Evolutionary conservation across 345 rosid genomes (phyloP).

Genomic region (Jatropha curcas): DNA sequence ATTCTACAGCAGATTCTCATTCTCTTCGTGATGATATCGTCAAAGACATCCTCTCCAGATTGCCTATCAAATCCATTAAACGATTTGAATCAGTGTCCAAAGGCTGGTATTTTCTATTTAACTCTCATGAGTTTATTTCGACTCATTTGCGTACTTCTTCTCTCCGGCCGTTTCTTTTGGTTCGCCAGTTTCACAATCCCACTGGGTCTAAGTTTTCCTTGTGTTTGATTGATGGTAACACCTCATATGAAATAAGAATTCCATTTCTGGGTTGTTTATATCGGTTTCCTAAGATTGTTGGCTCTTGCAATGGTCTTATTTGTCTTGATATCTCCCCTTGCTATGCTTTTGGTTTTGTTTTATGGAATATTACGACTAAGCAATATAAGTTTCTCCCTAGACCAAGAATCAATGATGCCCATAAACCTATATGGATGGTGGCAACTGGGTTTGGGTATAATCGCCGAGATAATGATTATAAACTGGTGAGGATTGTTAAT

Average conservation of each 20-base stretch:
- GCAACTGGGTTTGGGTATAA: slow-evolving; percentile 36
- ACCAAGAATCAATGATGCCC: slow-evolving; percentile 12
- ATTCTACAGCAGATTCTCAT: background rate
- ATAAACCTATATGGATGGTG: slow-evolving; percentile 31
- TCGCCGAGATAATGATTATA: slow-evolving; percentile 16
- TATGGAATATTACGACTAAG: slow-evolving; percentile 36
- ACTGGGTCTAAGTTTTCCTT: slow-evolving; percentile 9
- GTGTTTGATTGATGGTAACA: background rate
- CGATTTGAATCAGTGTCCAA: slow-evolving; percentile 46
- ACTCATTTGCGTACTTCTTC: slow-evolving; percentile 36
- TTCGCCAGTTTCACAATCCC: slow-evolving; percentile 27
- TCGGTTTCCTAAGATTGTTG: slow-evolving; percentile 39
- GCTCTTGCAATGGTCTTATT: slow-evolving; percentile 38
- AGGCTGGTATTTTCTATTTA: slow-evolving; percentile 27
- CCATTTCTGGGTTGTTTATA: slow-evolving; percentile 3
- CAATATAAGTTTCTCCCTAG: slow-evolving; percentile 19
- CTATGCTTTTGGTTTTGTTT: slow-evolving; percentile 19
- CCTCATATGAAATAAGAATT: background rate
- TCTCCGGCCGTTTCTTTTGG: slow-evolving; percentile 17
- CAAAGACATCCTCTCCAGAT: slow-evolving; percentile 31
- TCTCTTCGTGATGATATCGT: background rate
- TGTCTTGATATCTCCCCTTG: slow-evolving; percentile 40
- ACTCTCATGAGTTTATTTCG: slow-evolving; percentile 27
- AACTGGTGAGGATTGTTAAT: slow-evolving; percentile 31
- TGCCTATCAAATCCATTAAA: slow-evolving; percentile 40